Conservation (phyloP, 371 early-diverging fungal species). For the Scutellospora calospora region DNA sequence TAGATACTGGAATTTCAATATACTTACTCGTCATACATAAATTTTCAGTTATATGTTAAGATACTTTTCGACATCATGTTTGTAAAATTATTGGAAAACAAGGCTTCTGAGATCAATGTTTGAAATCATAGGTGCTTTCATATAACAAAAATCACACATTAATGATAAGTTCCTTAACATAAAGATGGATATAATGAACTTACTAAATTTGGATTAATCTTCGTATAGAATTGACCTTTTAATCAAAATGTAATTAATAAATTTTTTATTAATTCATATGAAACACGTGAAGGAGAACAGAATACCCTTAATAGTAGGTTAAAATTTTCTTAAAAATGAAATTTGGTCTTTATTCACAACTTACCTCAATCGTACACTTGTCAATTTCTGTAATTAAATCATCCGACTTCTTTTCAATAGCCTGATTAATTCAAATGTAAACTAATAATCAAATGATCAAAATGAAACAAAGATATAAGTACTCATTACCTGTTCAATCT, state of each 20-base stretch:
- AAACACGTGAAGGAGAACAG: too few species aligned
- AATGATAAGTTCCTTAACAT: background rate
- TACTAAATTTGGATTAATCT: conserved; percentile 13
- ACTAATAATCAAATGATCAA: background rate
- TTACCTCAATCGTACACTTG: conserved; percentile 35
- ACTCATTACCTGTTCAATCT: conserved; percentile 3
- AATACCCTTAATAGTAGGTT: too few species aligned
- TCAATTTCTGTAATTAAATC: conserved; percentile 32
- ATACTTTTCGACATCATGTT: conserved; percentile 35
- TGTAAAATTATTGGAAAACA: conserved; percentile 17
- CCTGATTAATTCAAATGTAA: conserved; percentile 24
- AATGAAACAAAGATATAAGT: background rate
- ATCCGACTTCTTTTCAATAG: conserved; percentile 2
- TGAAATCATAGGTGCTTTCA: background rate
- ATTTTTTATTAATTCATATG: too few species aligned
- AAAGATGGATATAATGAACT: conserved; percentile 2
- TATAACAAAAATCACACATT: background rate
- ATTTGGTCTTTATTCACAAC: background rate
- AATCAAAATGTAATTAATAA: background rate
- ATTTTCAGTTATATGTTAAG: conserved; percentile 1
- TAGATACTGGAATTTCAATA: background rate
- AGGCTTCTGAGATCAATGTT: background rate
- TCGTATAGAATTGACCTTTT: conserved; percentile 1
- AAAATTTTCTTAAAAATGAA: too few species aligned
- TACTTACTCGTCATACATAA: conserved; percentile 34